Evolutionary conservation across 352 stramenopile species (phyloP), one percentile per base, ranked within the genome.

Genomic region (Globisporangium camurandrum): DNA sequence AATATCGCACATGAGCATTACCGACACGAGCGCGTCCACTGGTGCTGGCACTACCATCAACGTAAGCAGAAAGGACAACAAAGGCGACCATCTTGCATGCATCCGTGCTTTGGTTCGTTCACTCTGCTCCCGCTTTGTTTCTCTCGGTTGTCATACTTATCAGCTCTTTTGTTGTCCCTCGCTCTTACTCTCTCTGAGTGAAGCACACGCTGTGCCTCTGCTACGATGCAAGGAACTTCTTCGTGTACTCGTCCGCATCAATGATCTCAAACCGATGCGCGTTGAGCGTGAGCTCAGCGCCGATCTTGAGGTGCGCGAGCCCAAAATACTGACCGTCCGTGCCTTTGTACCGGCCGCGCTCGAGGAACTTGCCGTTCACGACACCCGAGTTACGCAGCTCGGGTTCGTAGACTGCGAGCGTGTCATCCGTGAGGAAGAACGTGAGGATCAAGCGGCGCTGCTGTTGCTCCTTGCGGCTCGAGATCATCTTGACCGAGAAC

Each of bases 371-470:
- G 59, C 79, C 82, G 39, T 79, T 80, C n/a, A 86, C 67, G 43
- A 89, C 64, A 36, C 83, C 83, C 28, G 76, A 87, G 62, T 93
- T 94, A 57, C 74, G 76, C 48, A 74, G 50, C 50, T 88, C 73
- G 1, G 75, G 77, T 52, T 94, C 84, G 48, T 88, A 89, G 59
- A 94, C 85, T 20, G 65, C 55, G 20, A 73, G 38, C 3, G 79
- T 94, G 62, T 90, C 79, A 52, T 94, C 81, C 34, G 71, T 80
- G 43, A 93, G 67, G 62, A 88, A 90, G 46, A 86, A 91, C 20
- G 79, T 81, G 59, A 93, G 67, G 49, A 94, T 75, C 50, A 93
- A 88, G 51, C 76, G 77, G 22, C 82, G 79, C 43, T 85, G 69
- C 49, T 78, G 61, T 51, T 90, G 74, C 58, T 92, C 78, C 56